These are phyloP conservation scores for Talaromyces nanjingensis DNA, from an alignment of 495 filamentous ascomycete genomes.

Conservation along the genomic window DNA sequence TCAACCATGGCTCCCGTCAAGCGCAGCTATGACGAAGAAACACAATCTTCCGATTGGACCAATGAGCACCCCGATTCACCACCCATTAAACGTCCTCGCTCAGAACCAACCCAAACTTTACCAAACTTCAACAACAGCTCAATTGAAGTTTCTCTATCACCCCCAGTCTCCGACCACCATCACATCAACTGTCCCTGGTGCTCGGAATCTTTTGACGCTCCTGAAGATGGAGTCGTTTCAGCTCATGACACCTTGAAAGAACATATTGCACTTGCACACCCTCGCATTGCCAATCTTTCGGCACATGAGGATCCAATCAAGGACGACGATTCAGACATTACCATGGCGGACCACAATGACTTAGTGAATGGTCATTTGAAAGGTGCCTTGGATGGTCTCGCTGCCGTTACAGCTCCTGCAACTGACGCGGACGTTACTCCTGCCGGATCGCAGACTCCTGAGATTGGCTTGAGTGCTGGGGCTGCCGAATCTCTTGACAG, in stretches of 20 bases:
- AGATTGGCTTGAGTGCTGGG: slow-evolving; percentile 16
- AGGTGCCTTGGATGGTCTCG: neutral
- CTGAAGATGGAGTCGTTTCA: slow-evolving; percentile 20
- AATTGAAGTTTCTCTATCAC: slow-evolving; percentile 30
- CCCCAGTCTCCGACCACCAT: slow-evolving; percentile 18
- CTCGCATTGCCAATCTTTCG: slow-evolving; percentile 20
- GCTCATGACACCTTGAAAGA: slow-evolving; percentile 24
- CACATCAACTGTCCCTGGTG: slow-evolving; percentile 31
- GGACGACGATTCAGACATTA: slow-evolving; percentile 2
- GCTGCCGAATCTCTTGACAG: slow-evolving; percentile 22
- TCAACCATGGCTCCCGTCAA: slow-evolving; percentile 28
- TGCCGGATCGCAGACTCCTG: neutral
- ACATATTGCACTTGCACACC: slow-evolving; percentile 28
- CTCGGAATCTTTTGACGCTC: slow-evolving; percentile 26
- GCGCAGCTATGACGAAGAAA: slow-evolving; percentile 25
- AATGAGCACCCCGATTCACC: slow-evolving; percentile 1
- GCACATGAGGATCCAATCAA: slow-evolving; percentile 21
- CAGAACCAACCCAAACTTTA: slow-evolving; percentile 27
- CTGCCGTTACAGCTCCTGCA: slow-evolving; percentile 1
- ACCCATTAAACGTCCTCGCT: slow-evolving; percentile 11
- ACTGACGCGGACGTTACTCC: slow-evolving; percentile 12
- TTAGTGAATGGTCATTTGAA: slow-evolving; percentile 12
- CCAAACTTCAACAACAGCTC: slow-evolving; percentile 25
- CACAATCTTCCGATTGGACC: slow-evolving; percentile 29
- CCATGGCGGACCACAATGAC: slow-evolving; percentile 14